Base-by-base conservation (phyloP, 2,329 filamentous ascomycete species). In the Onygena corvina region DNA sequence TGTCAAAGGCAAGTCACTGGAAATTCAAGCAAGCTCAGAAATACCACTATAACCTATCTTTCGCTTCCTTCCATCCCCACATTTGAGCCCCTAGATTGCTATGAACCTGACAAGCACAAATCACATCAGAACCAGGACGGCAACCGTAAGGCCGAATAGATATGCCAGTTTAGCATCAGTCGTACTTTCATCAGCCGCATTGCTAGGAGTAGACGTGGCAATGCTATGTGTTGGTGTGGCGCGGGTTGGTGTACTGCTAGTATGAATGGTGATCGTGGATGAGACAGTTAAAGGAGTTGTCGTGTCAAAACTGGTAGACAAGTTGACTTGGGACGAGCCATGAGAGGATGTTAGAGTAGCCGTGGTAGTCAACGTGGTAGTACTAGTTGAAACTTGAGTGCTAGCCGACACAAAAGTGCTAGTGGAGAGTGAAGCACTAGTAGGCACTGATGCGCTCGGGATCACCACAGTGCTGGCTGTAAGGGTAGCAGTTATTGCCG, bases 111-210 rank as follows among this genome's bases (percentile, higher is more conserved):
- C 16, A 25, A 8, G 25, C 2, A 23, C 11, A 14, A 14, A 27
- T 42, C 38, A 46, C 6, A 46, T 27, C 27, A 46, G 14, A 33
- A 46, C 30, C 16, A 46, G 25, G 42, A 46, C n/a, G 18, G 30
- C 30, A 46, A 46, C 30, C 6, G 25, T 33, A 11, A 46, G 14
- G 6, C 42, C 27, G 12, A 46, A 33, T 12, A 30, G 20, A 23
- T 46, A 46, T 3, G 42, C 42, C 11, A 46, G 42, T 27, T 31
- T 46, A 46, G 42, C 42, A 33, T 46, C 30, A 2, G 42, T 30
- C 4, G 27, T 14, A 12, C n/a, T 33, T 11, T 33, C 42, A 9
- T 46, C 27, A 27, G 27, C 25, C 18, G 14, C 42, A 46, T 31
- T 46, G 14, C 18, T 16, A 27, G 27, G 3, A 9, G 42, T 42